Percentiles rank a stretch among this genome's conserved stretches.
These are phyloP conservation scores for Lasiodiplodia sp. DNA, from an alignment of 2,329 filamentous ascomycete genomes.

Conservation along the genomic window DNA sequence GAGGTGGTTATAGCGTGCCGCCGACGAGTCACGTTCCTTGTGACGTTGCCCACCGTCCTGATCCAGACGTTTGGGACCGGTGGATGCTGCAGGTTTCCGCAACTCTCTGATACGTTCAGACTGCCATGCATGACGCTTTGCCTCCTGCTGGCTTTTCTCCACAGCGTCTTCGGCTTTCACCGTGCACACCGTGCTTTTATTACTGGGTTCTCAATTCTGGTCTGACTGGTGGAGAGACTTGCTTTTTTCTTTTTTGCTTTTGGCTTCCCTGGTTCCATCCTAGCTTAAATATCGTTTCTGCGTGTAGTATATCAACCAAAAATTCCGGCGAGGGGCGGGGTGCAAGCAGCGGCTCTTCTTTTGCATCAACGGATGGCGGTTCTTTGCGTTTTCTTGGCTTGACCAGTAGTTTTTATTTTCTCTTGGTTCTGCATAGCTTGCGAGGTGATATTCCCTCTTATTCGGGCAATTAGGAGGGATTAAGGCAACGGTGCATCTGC, in stretches of 20 bases:
- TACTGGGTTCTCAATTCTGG: background rate
- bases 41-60: background rate
- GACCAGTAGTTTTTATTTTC: background rate
- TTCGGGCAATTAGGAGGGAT: background rate
- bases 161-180: background rate
- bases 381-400: background rate
- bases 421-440: slow-evolving; percentile 24
- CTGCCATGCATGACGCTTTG: background rate
- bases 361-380: background rate
- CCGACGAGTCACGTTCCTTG: background rate
- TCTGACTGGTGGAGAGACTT: background rate
- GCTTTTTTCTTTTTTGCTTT: background rate
- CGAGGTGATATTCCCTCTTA: slow-evolving; percentile 10
- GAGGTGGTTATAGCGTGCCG: slow-evolving; percentile 7
- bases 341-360: background rate
- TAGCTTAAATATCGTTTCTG: background rate
- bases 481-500: slow-evolving; percentile 6
- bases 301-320: slow-evolving; percentile 18
- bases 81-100: background rate
- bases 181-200: background rate
- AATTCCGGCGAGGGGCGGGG: slow-evolving; percentile 4
- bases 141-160: background rate
- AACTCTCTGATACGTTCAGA: background rate
- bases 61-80: background rate
- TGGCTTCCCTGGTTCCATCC: background rate